These are phyloP conservation scores for Cymbopogon citratus DNA, from an alignment of 176 grass and related monocot genomes.

Conservation along the genomic window DNA sequence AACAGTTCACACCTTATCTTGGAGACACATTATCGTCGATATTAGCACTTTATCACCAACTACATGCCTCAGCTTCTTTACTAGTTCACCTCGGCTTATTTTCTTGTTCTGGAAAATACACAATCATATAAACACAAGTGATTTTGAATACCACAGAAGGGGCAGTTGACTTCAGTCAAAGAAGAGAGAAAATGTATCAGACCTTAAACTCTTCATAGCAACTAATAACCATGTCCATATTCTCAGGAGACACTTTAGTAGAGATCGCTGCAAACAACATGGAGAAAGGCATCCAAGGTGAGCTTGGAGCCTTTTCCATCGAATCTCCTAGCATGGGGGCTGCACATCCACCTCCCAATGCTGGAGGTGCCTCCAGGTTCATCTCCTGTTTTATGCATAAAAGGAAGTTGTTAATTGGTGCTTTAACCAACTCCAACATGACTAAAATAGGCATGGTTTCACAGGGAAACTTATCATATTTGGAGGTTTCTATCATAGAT, in stretches of 20 bases:
- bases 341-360: constrained; percentile 42
- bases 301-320: constrained; percentile 55
- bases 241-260: constrained; percentile 69
- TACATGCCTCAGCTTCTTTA: constrained; percentile 81
- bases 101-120: constrained; percentile 55
- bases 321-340: constrained; percentile 48
- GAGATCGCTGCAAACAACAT: constrained; percentile 99
- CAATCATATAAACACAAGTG: neutral
- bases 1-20: constrained; percentile 56
- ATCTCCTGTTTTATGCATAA: constrained; percentile 43
- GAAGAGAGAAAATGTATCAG: neutral
- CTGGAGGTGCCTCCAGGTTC: constrained; percentile 38
- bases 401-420: constrained; percentile 22
- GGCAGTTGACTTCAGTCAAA: neutral
- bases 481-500: constrained; percentile 55
- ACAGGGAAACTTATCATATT: constrained; percentile 53
- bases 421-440: constrained; percentile 5
- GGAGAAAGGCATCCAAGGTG: constrained; percentile 99
- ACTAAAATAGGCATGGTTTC: constrained; percentile 24
- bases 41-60: constrained; percentile 84
- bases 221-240: constrained; percentile 82
- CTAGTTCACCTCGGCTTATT: constrained; percentile 75
- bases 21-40: constrained; percentile 92
- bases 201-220: constrained; percentile 98
- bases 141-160: neutral